Evolutionary conservation across 208 protist genomes (phyloP), one percentile per base, ranked within the genome.

Genomic region (Acanthamoeba lenticulata): DNA sequence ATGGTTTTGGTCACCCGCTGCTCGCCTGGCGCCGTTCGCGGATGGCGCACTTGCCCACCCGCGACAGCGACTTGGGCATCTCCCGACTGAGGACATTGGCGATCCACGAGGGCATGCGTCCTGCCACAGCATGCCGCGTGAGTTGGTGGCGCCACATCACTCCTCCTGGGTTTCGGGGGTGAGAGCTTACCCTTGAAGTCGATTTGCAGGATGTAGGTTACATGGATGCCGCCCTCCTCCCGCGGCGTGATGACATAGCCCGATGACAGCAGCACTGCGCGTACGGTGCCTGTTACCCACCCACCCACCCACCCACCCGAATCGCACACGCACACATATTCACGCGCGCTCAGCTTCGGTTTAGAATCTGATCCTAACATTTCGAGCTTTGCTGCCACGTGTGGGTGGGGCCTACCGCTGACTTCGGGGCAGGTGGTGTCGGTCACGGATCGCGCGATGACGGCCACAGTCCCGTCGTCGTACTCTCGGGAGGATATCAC

Each of bases 31-130:
- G 52, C 52, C 52, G 69, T 3, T 81, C 69, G 27, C 69, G 69
- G 40, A 47, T 27, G 27, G 45, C 45, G 40, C 69, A 81, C 69
- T 81, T 81, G 36, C 38, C 69, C 36, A 81, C 38, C 3, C 69
- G 69, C 38, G 69, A 81, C 69, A 81, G 38, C 38, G 69, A 81
- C 69, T 81, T 81, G 69, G 69, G 69, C 69, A 81, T 81, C 40
- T 81, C 69, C 69, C n/a, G 24, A 38, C 69, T 81, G n/a, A 81
- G 36, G 36, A 81, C 45, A 24, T 47, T 47, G 38, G 69, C 45
- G 24, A 81, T 47, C 69, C 34, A 42, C 38, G 69, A 81, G 0
- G 69, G 69, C 32, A 81, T 81, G 9, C 69, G 69, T 19, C 69
- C 69, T 81, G 40, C 1, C 17, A 4, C 17, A 4, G 17, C 3